phyloP scores from a whole-genome alignment of 768 basidiomycete genomes.

The Dioszegia aurantiaca region DNA sequence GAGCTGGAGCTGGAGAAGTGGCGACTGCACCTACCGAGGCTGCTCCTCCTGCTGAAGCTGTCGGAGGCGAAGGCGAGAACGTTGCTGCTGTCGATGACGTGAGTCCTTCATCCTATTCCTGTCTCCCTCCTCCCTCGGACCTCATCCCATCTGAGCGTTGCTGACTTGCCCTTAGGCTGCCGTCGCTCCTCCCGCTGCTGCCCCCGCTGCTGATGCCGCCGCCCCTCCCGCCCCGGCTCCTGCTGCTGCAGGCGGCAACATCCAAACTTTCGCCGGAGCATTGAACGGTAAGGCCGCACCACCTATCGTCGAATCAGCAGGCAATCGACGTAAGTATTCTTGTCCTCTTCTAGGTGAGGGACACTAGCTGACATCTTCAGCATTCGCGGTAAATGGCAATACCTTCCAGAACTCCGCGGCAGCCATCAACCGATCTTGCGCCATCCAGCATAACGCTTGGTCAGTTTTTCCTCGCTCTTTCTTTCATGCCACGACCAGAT shows the following conservation, averaged over 20 bases:
- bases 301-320: conserved; percentile 18
- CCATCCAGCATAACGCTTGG: conserved; percentile 60
- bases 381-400: conserved; percentile 57
- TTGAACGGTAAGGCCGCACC: conserved; percentile 29
- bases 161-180: background rate
- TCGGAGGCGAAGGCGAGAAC: too few species aligned
- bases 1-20: too few species aligned
- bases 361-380: conserved; percentile 54
- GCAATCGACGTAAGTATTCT: conserved; percentile 23
- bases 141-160: background rate
- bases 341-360: conserved; percentile 57
- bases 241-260: conserved; percentile 50
- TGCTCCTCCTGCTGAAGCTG: too few species aligned
- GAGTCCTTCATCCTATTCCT: too few species aligned
- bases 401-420: conserved; percentile 59
- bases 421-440: conserved; percentile 62
- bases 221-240: background rate
- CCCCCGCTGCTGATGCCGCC: conserved; percentile 2
- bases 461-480: conserved; percentile 1
- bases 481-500: background rate
- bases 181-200: conserved; percentile 2
- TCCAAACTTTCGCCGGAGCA: conserved; percentile 59
- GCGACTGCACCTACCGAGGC: too few species aligned
- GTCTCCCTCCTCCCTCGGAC: too few species aligned
- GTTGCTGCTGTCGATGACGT: too few species aligned